Conservation (phyloP, 2,329 filamentous ascomycete genomes). For the Grosmannia clavigera region DNA sequence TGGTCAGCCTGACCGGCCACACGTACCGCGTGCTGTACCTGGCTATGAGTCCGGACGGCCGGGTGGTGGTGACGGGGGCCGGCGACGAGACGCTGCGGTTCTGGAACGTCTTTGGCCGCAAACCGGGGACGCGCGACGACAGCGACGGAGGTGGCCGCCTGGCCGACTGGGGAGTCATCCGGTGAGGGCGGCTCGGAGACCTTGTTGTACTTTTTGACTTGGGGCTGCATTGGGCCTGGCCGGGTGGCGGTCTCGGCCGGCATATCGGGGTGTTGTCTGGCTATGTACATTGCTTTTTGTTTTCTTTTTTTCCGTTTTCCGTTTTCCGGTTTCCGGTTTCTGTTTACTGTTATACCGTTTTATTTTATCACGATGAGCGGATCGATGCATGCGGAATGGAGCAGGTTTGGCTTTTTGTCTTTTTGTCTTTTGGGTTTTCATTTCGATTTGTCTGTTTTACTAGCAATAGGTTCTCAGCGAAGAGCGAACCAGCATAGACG, state of each 20-base stretch:
- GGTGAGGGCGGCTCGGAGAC: constrained; percentile 27
- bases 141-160: constrained; percentile 50
- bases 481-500: too few species aligned
- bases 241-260: background rate
- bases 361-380: background rate
- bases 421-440: background rate
- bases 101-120: constrained; percentile 89
- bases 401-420: background rate
- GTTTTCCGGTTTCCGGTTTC: background rate
- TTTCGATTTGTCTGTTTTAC: background rate
- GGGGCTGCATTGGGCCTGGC: background rate
- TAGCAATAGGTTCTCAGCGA: background rate
- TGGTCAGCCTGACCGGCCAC: constrained; percentile 88
- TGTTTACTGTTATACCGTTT: background rate
- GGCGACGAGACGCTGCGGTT: constrained; percentile 93
- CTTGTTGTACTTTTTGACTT: background rate
- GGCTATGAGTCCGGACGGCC: constrained; percentile 92
- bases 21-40: constrained; percentile 88
- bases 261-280: background rate
- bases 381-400: background rate
- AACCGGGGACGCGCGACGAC: constrained; percentile 59
- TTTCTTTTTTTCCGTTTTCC: background rate
- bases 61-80: constrained; percentile 87
- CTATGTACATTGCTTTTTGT: background rate
- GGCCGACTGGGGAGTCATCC: constrained; percentile 74